Evolutionary conservation across 768 basidiomycete genomes (phyloP).

Genomic region (Piloderma croceum): DNA sequence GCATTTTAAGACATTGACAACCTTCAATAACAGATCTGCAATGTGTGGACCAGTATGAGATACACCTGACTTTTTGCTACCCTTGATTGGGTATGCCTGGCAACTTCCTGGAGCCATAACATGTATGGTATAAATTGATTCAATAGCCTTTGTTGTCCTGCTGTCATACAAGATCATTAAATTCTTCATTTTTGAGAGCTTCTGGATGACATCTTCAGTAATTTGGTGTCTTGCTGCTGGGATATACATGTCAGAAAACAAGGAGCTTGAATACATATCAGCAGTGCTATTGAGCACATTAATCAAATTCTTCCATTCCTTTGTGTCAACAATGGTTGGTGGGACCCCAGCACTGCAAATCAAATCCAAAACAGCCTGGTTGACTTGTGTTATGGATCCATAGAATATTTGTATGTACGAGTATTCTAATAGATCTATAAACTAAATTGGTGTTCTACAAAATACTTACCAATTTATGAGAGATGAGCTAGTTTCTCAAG

Average conservation of each 20-base stretch:
- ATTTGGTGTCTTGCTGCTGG: constrained; percentile 13
- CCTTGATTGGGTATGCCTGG: constrained; percentile 11
- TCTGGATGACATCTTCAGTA: not conserved
- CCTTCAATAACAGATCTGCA: constrained; percentile 4
- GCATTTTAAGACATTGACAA: not conserved
- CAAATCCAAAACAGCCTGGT: constrained; percentile 5
- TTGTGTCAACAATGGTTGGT: constrained; percentile 2
- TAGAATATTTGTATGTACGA: not conserved
- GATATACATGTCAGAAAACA: constrained; percentile 12
- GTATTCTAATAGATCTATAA: too few relatives aligned
- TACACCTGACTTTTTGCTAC: constrained; percentile 15
- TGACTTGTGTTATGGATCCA: not conserved
- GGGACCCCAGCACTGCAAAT: constrained; percentile 11
- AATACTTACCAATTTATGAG: too few relatives aligned
- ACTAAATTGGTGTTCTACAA: too few relatives aligned
- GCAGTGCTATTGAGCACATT: constrained; percentile 2
- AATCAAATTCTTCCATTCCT: constrained; percentile 5
- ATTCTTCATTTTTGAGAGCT: constrained; percentile 5
- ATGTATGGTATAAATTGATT: constrained; percentile 18
- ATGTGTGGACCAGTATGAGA: constrained; percentile 20
- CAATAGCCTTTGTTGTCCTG: constrained; percentile 6
- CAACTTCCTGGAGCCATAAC: constrained; percentile 9
- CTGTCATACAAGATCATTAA: constrained; percentile 19
- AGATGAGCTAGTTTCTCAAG: not conserved
- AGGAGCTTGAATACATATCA: constrained; percentile 2